Evolutionary conservation across 164 flowering plant species (phyloP).

Genomic region (Pachysandra terminalis): DNA sequence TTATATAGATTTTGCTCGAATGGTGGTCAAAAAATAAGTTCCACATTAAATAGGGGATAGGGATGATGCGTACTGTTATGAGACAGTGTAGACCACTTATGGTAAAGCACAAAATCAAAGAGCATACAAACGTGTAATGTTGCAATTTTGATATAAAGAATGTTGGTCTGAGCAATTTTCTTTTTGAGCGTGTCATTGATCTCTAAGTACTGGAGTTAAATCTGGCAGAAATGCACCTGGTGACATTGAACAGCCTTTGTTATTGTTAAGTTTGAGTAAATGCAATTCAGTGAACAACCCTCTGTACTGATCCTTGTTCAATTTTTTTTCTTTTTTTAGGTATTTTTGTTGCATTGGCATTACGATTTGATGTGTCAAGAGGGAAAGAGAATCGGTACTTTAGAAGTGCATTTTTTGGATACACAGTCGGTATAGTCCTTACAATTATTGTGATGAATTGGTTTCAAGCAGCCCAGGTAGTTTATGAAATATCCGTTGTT

Average conservation of each 20-base stretch:
- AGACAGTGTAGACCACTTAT: not conserved
- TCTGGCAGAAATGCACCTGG: not conserved
- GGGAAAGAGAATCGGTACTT: conserved; percentile 79
- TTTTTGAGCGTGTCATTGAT: not conserved
- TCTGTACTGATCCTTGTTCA: not conserved
- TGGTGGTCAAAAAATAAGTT: not conserved
- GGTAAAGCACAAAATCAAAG: not conserved
- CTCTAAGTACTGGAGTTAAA: not conserved
- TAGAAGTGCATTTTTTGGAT: conserved; percentile 89
- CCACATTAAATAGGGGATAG: not conserved
- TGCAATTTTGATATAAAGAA: too few species aligned
- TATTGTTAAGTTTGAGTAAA: not conserved
- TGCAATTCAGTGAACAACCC: not conserved
- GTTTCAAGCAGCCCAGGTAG: conserved; percentile 99
- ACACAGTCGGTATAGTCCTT: conserved; percentile 62
- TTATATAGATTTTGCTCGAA: not conserved
- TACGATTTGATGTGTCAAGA: conserved; percentile 95
- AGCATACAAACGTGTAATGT: not conserved
- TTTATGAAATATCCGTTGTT: not conserved
- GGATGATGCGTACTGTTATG: not conserved
- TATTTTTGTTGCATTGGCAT: conserved; percentile 94
- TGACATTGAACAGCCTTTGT: not conserved
- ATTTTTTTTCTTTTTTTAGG: conserved; percentile 32
- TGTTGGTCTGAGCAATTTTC: not conserved
- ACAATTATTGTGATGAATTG: conserved; percentile 97